phyloP scores from a whole-genome alignment of 2,329 filamentous ascomycete genomes.

The Xylaria sp. region DNA sequence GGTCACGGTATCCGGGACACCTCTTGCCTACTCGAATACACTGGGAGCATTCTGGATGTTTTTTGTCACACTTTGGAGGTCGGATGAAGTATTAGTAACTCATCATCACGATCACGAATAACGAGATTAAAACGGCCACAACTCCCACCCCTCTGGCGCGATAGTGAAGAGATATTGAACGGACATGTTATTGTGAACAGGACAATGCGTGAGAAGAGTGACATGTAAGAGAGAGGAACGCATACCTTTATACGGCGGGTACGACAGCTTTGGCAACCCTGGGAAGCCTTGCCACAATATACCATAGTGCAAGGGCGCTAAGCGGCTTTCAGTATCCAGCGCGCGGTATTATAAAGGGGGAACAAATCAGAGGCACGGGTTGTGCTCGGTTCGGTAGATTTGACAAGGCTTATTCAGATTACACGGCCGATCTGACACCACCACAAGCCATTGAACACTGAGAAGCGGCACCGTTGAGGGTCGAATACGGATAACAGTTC shows the following conservation, averaged over 20 bases:
- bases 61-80: slow-evolving; percentile 65
- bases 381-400: slow-evolving; percentile 18
- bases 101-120: background rate
- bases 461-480: slow-evolving; percentile 37
- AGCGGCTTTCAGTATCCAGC: slow-evolving; percentile 33
- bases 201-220: slow-evolving; percentile 1
- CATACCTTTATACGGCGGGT: slow-evolving; percentile 65
- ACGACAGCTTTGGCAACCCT: slow-evolving; percentile 65
- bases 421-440: slow-evolving; percentile 39
- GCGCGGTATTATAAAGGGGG: slow-evolving; percentile 36
- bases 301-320: slow-evolving; percentile 56
- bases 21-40: slow-evolving; percentile 68
- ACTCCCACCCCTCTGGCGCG: background rate
- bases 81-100: slow-evolving; percentile 28
- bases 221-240: slow-evolving; percentile 29
- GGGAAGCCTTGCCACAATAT: slow-evolving; percentile 66
- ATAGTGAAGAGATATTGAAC: background rate
- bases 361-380: slow-evolving; percentile 41
- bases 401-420: slow-evolving; percentile 37
- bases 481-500: slow-evolving; percentile 50
- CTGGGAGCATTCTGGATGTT: slow-evolving; percentile 69
- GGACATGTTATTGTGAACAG: background rate
- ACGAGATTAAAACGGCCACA: background rate
- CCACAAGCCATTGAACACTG: slow-evolving; percentile 43
- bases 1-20: slow-evolving; percentile 72